These are phyloP conservation scores for Ceratocystis cubensis DNA, from an alignment of 2,329 filamentous ascomycete species.

Conservation along the genomic window DNA sequence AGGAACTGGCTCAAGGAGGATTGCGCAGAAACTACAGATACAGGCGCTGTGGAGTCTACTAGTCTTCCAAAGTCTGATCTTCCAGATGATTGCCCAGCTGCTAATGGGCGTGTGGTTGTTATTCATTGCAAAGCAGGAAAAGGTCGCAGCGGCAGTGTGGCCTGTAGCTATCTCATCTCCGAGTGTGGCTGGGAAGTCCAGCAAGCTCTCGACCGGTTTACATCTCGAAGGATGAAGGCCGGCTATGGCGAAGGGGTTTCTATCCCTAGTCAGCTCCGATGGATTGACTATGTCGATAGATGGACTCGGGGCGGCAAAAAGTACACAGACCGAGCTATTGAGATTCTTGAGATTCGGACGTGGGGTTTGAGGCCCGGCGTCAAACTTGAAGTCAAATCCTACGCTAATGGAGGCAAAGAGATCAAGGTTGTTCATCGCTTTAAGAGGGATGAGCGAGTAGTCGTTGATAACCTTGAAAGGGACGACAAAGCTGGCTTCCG, in stretches of 20 bases:
- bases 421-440: conserved; percentile 81
- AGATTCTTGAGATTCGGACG: conserved; percentile 77
- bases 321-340: conserved; percentile 71
- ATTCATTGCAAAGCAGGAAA: conserved; percentile 98
- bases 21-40: background rate
- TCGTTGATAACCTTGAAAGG: conserved; percentile 38
- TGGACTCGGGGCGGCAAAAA: conserved; percentile 65
- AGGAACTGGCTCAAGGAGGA: conserved; percentile 61
- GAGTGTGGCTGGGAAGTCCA: conserved; percentile 55
- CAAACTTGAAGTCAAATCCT: conserved; percentile 75
- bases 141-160: conserved; percentile 76
- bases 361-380: conserved; percentile 84
- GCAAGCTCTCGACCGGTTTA: conserved; percentile 47
- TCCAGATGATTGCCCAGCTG: conserved; percentile 18
- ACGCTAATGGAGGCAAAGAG: conserved; percentile 72
- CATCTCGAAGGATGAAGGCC: conserved; percentile 74
- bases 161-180: conserved; percentile 79
- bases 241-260: conserved; percentile 81
- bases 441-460: conserved; percentile 53
- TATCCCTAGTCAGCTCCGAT: conserved; percentile 83
- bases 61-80: conserved; percentile 8
- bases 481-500: conserved; percentile 16
- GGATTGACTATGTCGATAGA: conserved; percentile 75
- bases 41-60: background rate
- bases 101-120: conserved; percentile 49